Evolutionary conservation across 202 grass and related monocot species (phyloP).

Genomic region (Saccharum hybrid): DNA sequence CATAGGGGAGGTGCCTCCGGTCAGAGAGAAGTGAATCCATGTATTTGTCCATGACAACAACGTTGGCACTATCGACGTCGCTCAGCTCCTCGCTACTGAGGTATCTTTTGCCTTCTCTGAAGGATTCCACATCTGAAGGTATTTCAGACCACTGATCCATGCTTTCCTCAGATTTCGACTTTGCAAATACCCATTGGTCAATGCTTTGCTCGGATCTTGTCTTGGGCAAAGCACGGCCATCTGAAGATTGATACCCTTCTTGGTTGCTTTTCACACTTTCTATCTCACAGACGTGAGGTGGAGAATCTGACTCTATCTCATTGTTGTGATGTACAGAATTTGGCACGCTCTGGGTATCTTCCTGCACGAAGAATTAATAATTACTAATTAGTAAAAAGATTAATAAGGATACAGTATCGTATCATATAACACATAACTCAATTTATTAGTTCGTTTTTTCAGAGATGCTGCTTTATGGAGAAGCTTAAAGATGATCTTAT

Average conservation of each 20-base stretch:
- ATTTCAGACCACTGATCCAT: conserved; percentile 96
- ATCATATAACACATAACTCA: background rate
- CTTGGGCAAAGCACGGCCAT: conserved; percentile 49
- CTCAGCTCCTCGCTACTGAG: conserved; percentile 70
- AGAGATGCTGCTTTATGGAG: background rate
- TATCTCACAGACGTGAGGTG: conserved; percentile 57
- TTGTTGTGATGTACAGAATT: conserved; percentile 43
- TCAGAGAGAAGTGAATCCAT: conserved; percentile 86
- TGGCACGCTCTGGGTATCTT: conserved; percentile 49
- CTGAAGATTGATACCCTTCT: conserved; percentile 65
- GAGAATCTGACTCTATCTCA: conserved; percentile 59
- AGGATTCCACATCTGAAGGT: conserved; percentile 70
- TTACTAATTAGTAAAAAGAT: background rate
- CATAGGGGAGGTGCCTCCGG: conserved; percentile 45
- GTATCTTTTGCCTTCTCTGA: conserved; percentile 60
- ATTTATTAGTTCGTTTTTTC: background rate
- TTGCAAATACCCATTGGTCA: conserved; percentile 83
- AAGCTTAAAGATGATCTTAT: background rate
- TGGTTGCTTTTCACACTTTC: conserved; percentile 61
- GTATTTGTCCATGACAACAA: conserved; percentile 89
- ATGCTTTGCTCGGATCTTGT: conserved; percentile 77
- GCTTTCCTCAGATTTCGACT: conserved; percentile 79
- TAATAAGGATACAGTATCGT: conserved; percentile 21
- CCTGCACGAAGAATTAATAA: conserved; percentile 48
- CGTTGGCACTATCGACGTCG: conserved; percentile 51